Evolutionary conservation across 2,329 filamentous ascomycete species (phyloP), one percentile per base, ranked within the genome.

Genomic region (Botrytis galanthina): DNA sequence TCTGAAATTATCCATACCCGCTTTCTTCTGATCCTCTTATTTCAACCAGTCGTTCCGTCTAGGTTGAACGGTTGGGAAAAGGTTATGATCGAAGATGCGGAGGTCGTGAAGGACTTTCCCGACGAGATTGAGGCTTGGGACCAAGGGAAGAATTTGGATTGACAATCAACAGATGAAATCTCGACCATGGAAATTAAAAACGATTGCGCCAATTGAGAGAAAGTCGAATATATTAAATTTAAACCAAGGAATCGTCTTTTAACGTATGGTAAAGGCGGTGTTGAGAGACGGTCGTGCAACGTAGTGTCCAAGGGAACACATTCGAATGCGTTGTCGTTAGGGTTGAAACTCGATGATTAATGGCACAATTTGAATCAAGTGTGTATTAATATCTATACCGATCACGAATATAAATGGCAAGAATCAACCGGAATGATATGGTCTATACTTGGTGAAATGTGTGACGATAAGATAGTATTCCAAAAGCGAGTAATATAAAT

Each of bases 1-100:
- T 79, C 84, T 84, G 70, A 82, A 81, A 60, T 63, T 73, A 61
- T 81, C 80, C 80, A 81, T 81, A 16, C 39, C 73, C 37, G 60
- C 61, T 51, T 39, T 46, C 46, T 42, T 22, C 60, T 59, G 46
- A 20, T 62, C 22, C 26, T 46, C 39, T 44, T n/a, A n/a, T 22
- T 12, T 20, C 20, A 18, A 35, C 3, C 1, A 6, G 22, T 35
- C n/a, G 20, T n/a, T 32, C 14, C 37, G 29, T 26, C 20, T 46
- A 20, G 10, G 26, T 20, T n/a, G 4, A 61, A 29, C n/a, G 54
- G 29, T 9, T n/a, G 44, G 29, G 54, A 37, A 44, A 35, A 37
- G 59, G 26, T 42, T 42, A 18, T 22, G 37, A 18, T 51, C 6
- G 32, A 18, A 37, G 20, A 44, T 42, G 46, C 35, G 35, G 66